Evolutionary conservation across 1,284 basidiomycete genomes (phyloP), one percentile per base, ranked within the genome.

Genomic region (Boletellus deceptivus): DNA sequence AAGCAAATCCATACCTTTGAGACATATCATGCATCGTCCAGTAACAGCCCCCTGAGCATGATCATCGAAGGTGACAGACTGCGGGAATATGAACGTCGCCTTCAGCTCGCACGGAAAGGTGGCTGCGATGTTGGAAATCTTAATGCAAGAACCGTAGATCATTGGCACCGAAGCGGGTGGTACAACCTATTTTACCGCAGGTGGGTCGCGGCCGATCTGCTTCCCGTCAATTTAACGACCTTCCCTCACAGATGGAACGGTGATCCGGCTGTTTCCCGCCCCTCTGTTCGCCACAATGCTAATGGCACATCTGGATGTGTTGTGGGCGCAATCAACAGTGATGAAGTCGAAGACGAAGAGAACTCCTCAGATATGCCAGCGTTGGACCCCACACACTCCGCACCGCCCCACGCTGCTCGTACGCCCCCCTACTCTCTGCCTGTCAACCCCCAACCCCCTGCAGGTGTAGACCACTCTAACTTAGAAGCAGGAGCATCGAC

Each of bases 1-100:
- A 87, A 85, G 64, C 86, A 89, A 64, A 84, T 89, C 35, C 83
- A 84, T 59, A 75, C 79, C 3, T 84, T 86, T 56, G 84, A 89
- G 61, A 70, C 65, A 16, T 84, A 74, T 56, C 77, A 82, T 41
- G 63, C 67, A 2, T 69, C 76, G 50, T 63, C 70, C 29, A 71
- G 70, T 9, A 72, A 59, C 43, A 62, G 64, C 33, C 71, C 69
- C 33, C 59, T 81, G 27, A 68, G 65, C 41, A 59, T 70, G 16
- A 67, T 77, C 27, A 70, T 71, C 50, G 82, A 84, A 55, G 76
- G 77, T 3, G 83, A 84, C 55, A 77, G 86, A 18, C 67, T 84
- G 48, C 71, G 80, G 40, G 80, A 86, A 55, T 82, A 85, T 46
- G 86, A 89, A 54, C 74, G 80, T 18, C 77, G 83, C 36, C 70